Evolutionary conservation across 2,329 filamentous ascomycete genomes (phyloP).

Genomic region (Stromatinia cepivora): DNA sequence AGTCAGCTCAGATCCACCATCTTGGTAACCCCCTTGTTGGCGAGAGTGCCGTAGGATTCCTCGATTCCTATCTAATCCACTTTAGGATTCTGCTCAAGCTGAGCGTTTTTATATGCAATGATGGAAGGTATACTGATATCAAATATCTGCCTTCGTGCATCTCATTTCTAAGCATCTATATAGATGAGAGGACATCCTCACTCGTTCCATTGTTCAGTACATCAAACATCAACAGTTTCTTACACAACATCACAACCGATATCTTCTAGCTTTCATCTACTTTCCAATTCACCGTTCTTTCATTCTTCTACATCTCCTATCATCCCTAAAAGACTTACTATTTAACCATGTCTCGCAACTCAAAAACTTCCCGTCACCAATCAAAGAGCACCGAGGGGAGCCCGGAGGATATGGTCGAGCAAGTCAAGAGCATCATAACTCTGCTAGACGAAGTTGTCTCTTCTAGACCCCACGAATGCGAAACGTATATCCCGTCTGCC

Average conservation of each 20-base stretch:
- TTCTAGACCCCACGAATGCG: constrained; percentile 36
- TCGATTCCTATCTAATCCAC: constrained; percentile 16
- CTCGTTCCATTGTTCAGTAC: background rate
- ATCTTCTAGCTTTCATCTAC: background rate
- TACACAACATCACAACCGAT: background rate
- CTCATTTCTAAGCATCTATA: constrained; percentile 13
- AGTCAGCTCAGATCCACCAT: constrained; percentile 22
- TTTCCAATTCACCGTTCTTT: background rate
- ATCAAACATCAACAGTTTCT: background rate
- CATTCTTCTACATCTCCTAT: background rate
- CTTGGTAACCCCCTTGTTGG: constrained; percentile 4
- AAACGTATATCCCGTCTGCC: constrained; percentile 43
- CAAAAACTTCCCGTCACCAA: constrained; percentile 34
- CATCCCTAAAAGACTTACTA: background rate
- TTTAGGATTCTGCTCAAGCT: constrained; percentile 15
- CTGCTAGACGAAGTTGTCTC: constrained; percentile 36
- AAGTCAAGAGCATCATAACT: constrained; percentile 37
- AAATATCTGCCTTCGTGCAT: constrained; percentile 12
- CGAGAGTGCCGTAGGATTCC: constrained; percentile 10
- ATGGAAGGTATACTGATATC: background rate
- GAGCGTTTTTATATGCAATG: constrained; percentile 1
- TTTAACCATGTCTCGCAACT: constrained; percentile 30
- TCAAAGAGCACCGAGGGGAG: constrained; percentile 27
- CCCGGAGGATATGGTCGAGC: constrained; percentile 35
- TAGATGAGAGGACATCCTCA: background rate